Base-by-base conservation (phyloP, 2,329 filamentous ascomycete species). In the Monosporascus sp. region DNA sequence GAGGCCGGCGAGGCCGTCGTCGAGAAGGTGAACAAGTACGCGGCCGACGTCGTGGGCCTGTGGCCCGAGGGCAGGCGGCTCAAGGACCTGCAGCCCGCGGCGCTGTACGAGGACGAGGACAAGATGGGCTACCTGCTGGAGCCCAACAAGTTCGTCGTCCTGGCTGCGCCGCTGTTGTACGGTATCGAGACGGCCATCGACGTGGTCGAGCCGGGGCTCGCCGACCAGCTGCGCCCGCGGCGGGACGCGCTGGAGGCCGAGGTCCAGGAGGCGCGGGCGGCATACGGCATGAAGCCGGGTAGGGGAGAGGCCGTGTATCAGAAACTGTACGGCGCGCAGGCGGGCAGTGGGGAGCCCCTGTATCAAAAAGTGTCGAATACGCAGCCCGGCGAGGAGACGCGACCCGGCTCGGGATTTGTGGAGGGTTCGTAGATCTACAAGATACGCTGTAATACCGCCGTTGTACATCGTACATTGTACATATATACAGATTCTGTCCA, bases 161-260 rank as follows among this genome's bases (percentile, higher is more conserved):
- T 68, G n/a, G 68, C 67, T 3, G 56, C 68, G 9, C 72, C 72
- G 41, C 62, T 76, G 28, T 60, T 76, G 49, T 67, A 72, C 61
- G 80, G 76, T 20, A 68, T 82, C 50, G 68, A 73, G 41, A 55
- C 74, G 55, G 76, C 79, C 15, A 65, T 70, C 43, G 64, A 76
- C 57, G 66, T 78, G 15, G 63, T 78, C 44, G 54, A 63, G n/a
- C 60, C 68, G 26, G 66, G 63, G 44, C 63, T 76, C 49, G 69
- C 69, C 4, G 60, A 52, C 31, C 59, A 71, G 65, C 63, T 83
- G 48, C 60, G 69, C 54, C 57, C 67, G n/a, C 70, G 78, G 20
- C 67, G 69, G n/a, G 65, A 72, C 37, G 56, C 61, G 4, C 59
- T 80, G 24, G 62, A 65, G 11, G 59, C 63, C 35, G 69, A 78